These are phyloP conservation scores for Mentha longifolia DNA, from an alignment of 257 asterid species.

Conservation along the genomic window DNA sequence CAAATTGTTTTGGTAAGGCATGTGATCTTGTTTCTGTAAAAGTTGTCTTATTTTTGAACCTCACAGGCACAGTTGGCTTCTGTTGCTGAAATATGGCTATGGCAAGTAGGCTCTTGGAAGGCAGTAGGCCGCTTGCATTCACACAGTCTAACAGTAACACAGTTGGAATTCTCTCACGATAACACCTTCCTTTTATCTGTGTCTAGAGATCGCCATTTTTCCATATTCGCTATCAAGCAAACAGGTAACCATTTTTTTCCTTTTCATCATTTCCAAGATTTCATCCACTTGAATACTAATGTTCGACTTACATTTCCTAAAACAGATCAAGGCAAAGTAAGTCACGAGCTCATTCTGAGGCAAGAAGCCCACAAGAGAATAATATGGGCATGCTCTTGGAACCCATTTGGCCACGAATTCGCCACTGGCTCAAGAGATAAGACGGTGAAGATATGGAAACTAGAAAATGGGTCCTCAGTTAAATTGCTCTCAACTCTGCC, in stretches of 20 bases:
- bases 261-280: background rate
- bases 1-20: background rate
- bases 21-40: background rate
- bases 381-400: constrained; percentile 97
- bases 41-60: background rate
- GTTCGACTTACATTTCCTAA: constrained; percentile 11
- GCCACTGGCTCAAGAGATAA: constrained; percentile 97
- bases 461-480: constrained; percentile 59
- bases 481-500: constrained; percentile 70
- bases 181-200: constrained; percentile 75
- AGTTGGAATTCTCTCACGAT: constrained; percentile 87
- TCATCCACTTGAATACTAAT: background rate
- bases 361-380: constrained; percentile 95
- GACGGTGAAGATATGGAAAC: constrained; percentile 80
- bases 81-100: constrained; percentile 92
- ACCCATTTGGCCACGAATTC: constrained; percentile 77
- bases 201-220: constrained; percentile 94
- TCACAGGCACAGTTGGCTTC: constrained; percentile 92
- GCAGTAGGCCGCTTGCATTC: constrained; percentile 84
- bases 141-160: constrained; percentile 91
- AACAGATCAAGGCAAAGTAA: constrained; percentile 63
- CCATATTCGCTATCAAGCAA: constrained; percentile 67
- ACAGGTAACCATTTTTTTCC: constrained; percentile 46
- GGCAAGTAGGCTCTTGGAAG: constrained; percentile 96
- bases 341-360: constrained; percentile 55